phyloP scores from a whole-genome alignment of 1,139 yeast species.

The Magnusiomyces paraingens region DNA sequence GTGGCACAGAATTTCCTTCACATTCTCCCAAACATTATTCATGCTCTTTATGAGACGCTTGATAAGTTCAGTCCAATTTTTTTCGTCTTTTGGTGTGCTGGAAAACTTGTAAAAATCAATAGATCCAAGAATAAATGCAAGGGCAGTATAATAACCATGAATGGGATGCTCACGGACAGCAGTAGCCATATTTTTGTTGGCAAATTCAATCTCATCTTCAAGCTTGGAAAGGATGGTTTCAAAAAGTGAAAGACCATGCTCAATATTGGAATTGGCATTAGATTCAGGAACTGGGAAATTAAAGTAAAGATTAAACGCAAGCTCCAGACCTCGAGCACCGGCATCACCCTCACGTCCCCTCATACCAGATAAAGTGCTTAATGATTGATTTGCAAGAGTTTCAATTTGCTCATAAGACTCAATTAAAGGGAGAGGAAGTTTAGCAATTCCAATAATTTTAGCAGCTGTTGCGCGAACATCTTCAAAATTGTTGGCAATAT shows the following conservation, averaged over 20 bases:
- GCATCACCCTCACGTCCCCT: conserved; percentile 76
- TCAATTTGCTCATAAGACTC: conserved; percentile 26
- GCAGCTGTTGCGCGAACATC: conserved; percentile 59
- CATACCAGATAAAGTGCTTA: conserved; percentile 44
- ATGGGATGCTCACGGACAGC: conserved; percentile 45
- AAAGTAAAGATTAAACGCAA: conserved; percentile 33
- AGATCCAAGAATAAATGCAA: conserved; percentile 43
- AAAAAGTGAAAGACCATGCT: conserved; percentile 29
- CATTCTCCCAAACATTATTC: conserved; percentile 46
- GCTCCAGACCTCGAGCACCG: conserved; percentile 62
- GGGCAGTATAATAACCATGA: conserved; percentile 62
- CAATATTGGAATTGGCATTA: conserved; percentile 18
- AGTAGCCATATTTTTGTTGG: conserved; percentile 33
- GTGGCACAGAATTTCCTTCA: conserved; percentile 51
- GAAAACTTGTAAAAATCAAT: conserved; percentile 17
- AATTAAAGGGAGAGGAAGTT: conserved; percentile 32
- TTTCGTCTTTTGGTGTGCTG: conserved; percentile 7
- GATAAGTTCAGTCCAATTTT: conserved; percentile 20
- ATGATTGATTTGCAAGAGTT: conserved; percentile 36
- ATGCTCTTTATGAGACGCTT: conserved; percentile 28
- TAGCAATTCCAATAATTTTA: conserved; percentile 44
- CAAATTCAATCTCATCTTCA: conserved; percentile 28
- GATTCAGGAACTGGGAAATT: conserved; percentile 19
- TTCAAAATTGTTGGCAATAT: conserved; percentile 63
- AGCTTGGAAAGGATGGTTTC: conserved; percentile 32